Percentiles rank a stretch among this genome's conserved stretches.
phyloP scores from a whole-genome alignment of 2,329 filamentous ascomycete genomes.

The Aspergillus amoenus region DNA sequence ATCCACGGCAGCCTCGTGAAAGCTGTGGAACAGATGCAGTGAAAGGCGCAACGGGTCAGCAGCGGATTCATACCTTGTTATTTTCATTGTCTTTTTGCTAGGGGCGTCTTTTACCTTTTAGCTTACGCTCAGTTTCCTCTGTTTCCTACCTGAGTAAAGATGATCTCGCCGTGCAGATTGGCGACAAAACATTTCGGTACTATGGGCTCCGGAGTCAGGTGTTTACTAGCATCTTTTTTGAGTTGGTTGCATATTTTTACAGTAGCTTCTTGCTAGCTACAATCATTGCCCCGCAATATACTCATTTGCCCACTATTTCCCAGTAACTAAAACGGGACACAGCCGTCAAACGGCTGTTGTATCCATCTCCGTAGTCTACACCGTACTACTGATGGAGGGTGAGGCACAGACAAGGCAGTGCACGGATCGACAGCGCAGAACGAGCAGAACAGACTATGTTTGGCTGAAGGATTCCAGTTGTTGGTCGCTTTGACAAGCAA shows the following conservation, averaged over 20 bases:
- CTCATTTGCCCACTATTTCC: neutral
- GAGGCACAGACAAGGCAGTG: constrained; percentile 10
- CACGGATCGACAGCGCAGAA: constrained; percentile 15
- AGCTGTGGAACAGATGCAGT: constrained; percentile 28
- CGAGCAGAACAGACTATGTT: neutral
- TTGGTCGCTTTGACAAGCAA: neutral
- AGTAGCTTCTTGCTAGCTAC: neutral
- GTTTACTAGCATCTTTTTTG: neutral
- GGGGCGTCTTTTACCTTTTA: neutral
- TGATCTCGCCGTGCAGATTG: neutral
- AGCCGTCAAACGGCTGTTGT: neutral
- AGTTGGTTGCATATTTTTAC: too few relatives aligned
- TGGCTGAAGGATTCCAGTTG: neutral
- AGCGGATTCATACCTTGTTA: neutral
- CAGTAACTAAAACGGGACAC: neutral
- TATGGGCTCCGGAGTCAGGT: neutral
- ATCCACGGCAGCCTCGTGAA: constrained; percentile 35
- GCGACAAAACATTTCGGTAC: neutral
- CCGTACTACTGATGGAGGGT: neutral
- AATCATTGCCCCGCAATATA: neutral
- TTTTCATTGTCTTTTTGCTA: neutral
- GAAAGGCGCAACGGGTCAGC: neutral
- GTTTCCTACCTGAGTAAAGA: neutral
- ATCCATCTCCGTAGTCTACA: too few relatives aligned
- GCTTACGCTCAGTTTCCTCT: neutral